A percentile compares a stretch with the other conserved stretches of the same genome.
phyloP scores from a whole-genome alignment of 331 rosid species.

The Acacia pycnantha region DNA sequence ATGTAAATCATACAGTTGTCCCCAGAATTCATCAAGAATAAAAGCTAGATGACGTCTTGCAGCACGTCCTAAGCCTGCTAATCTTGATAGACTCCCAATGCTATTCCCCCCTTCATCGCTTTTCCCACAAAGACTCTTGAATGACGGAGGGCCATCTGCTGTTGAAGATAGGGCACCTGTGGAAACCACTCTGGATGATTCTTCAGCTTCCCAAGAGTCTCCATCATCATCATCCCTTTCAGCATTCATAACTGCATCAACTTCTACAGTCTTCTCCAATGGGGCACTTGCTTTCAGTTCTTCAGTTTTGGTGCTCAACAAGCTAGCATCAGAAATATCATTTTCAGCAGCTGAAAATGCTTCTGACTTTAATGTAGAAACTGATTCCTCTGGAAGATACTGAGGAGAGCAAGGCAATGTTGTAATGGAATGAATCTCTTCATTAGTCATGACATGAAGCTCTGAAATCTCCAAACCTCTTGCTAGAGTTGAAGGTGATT shows the following conservation, averaged over 20 bases:
- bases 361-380: slow-evolving; percentile 41
- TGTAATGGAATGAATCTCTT: slow-evolving; percentile 41
- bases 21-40: slow-evolving; percentile 90
- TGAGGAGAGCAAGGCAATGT: slow-evolving; percentile 37
- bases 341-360: slow-evolving; percentile 35
- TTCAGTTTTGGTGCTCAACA: slow-evolving; percentile 29
- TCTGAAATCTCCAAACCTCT: slow-evolving; percentile 44
- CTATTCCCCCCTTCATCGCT: slow-evolving; percentile 85
- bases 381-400: slow-evolving; percentile 37
- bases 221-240: slow-evolving; percentile 76
- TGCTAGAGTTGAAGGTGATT: slow-evolving; percentile 18
- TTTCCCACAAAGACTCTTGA: slow-evolving; percentile 82
- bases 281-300: slow-evolving; percentile 41
- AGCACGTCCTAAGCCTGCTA: slow-evolving; percentile 93
- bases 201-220: slow-evolving; percentile 82
- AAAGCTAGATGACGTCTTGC: slow-evolving; percentile 87
- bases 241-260: slow-evolving; percentile 50
- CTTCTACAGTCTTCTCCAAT: slow-evolving; percentile 52
- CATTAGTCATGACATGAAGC: slow-evolving; percentile 33
- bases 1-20: slow-evolving; percentile 74
- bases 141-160: slow-evolving; percentile 87
- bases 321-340: slow-evolving; percentile 44
- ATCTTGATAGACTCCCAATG: slow-evolving; percentile 89
- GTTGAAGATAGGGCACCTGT: slow-evolving; percentile 44
- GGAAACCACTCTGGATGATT: slow-evolving; percentile 50